These are phyloP conservation scores for Poronia punctata DNA, from an alignment of 495 filamentous ascomycete genomes.

Conservation along the genomic window DNA sequence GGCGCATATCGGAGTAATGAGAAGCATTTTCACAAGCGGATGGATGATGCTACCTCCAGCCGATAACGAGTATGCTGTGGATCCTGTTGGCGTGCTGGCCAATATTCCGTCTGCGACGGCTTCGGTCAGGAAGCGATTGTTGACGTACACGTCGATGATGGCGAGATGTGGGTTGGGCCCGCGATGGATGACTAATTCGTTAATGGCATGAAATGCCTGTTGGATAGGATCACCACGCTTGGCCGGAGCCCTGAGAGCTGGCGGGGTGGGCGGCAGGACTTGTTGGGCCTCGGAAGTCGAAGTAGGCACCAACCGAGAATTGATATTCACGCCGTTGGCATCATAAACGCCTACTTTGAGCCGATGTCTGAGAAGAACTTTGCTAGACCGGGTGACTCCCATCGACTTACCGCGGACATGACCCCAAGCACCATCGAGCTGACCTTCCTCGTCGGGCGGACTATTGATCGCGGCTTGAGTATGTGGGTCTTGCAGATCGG, in stretches of 20 bases:
- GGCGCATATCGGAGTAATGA: conserved; percentile 91
- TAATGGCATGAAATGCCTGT: conserved; percentile 75
- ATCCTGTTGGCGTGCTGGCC: conserved; percentile 86
- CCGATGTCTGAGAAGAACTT: conserved; percentile 78
- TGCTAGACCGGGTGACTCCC: conserved; percentile 64
- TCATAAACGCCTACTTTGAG: conserved; percentile 76
- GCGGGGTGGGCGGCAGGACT: conserved; percentile 19
- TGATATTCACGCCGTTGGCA: conserved; percentile 48
- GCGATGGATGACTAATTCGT: conserved; percentile 90
- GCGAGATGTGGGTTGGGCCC: conserved; percentile 84
- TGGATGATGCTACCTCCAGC: conserved; percentile 93
- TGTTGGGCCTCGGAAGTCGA: conserved; percentile 37
- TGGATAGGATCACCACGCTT: conserved; percentile 19
- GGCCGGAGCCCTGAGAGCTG: neutral
- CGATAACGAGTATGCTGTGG: conserved; percentile 89
- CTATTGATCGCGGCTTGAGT: conserved; percentile 28
- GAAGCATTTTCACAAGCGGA: conserved; percentile 76
- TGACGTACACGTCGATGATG: conserved; percentile 81
- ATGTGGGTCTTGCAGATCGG: conserved; percentile 38
- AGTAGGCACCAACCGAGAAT: conserved; percentile 38
- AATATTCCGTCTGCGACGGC: conserved; percentile 94
- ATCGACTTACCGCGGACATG: conserved; percentile 72
- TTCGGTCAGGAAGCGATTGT: conserved; percentile 79
- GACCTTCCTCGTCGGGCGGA: conserved; percentile 16
- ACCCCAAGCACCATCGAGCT: conserved; percentile 47